These are phyloP conservation scores for Ceraceosorus guamensis DNA, from an alignment of 1,284 basidiomycete genomes.

Conservation along the genomic window DNA sequence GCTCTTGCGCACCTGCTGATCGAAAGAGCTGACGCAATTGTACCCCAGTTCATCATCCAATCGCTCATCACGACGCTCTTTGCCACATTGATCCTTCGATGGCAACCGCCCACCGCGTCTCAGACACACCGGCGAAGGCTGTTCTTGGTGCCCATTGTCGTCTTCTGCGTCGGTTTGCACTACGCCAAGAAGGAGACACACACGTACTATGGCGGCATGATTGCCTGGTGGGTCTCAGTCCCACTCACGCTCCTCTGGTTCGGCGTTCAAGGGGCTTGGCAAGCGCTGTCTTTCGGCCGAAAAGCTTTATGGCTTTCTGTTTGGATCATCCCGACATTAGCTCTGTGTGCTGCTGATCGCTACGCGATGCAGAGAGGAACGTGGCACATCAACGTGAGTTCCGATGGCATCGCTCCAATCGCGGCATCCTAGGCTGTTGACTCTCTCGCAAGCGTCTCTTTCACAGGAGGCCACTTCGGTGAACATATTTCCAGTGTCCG, in stretches of 20 bases:
- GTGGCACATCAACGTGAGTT: constrained; percentile 36
- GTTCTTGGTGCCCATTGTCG: constrained; percentile 7
- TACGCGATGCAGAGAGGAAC: constrained; percentile 36
- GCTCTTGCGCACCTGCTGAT: neutral
- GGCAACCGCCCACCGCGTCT: constrained; percentile 24
- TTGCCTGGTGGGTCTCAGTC: constrained; percentile 34
- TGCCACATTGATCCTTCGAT: constrained; percentile 32
- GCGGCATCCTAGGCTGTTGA: neutral
- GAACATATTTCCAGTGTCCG: constrained; percentile 34
- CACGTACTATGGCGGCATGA: constrained; percentile 40
- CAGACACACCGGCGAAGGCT: neutral
- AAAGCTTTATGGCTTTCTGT: constrained; percentile 13
- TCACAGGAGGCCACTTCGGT: constrained; percentile 24
- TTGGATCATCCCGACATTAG: constrained; percentile 18
- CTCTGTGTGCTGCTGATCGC: constrained; percentile 33
- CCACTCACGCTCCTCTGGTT: constrained; percentile 31
- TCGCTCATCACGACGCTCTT: constrained; percentile 36
- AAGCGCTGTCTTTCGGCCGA: constrained; percentile 14
- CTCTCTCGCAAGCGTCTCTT: neutral
- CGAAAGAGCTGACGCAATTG: neutral
- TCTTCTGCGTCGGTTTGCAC: constrained; percentile 4
- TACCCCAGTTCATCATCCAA: constrained; percentile 32
- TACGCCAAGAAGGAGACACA: constrained; percentile 11
- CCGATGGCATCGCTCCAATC: neutral
- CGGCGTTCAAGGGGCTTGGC: constrained; percentile 25